Evolutionary conservation across 345 rosid genomes (phyloP).

Genomic region (Salix udensis): DNA sequence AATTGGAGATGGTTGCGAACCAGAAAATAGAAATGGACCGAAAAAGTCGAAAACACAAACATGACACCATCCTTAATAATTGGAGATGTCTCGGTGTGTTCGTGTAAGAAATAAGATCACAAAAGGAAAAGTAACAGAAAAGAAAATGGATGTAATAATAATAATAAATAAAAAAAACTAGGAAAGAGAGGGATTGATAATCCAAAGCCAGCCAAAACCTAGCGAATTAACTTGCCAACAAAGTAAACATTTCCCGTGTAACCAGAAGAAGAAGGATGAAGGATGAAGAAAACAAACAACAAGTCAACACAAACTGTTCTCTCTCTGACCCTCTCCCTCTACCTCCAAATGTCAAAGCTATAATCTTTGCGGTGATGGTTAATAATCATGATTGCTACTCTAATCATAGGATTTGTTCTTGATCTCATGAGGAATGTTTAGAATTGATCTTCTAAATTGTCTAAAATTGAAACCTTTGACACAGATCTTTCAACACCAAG

Average conservation of each 20-base stretch:
- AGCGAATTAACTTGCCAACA: slow-evolving; percentile 8
- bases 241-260: neutral
- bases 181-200: neutral
- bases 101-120: neutral
- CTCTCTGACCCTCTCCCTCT: neutral
- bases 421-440: neutral
- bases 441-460: neutral
- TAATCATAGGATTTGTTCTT: neutral
- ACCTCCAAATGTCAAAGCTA: neutral
- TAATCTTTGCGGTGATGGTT: neutral
- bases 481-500: neutral
- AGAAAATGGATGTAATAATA: neutral
- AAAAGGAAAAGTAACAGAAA: neutral
- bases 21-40: neutral
- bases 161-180: neutral
- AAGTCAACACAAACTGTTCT: neutral
- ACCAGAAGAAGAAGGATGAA: no score
- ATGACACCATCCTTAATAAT: neutral
- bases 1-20: no score
- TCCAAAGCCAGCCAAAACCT: neutral
- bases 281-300: neutral
- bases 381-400: neutral
- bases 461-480: neutral
- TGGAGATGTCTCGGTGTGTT: neutral
- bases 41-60: neutral